Evolutionary conservation across 2,329 filamentous ascomycete species (phyloP), one percentile per base, ranked within the genome.

Genomic region (Aureobasidium subglaciale): DNA sequence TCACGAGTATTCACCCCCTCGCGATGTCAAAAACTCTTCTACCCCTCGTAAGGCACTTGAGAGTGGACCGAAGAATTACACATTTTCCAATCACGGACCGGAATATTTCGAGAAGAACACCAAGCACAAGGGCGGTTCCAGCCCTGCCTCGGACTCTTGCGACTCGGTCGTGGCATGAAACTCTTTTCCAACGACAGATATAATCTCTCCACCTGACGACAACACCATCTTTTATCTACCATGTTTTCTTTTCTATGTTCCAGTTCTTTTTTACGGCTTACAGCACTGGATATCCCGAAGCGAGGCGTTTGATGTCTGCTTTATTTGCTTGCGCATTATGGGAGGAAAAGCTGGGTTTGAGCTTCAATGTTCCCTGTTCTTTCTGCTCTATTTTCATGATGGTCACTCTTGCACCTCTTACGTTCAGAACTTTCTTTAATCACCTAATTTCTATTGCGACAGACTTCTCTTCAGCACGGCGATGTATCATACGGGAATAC

Each of bases 31-130:
- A 41, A 61, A 63, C 20, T 60, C 62, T n/a, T 60, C 63, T 7
- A 65, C 62, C 13, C 65, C 65, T 15, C 61, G 67, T 5, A 67
- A 65, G 57, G 55, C 52, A 5, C 53, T 58, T 9, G 66, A 68
- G 38, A 59, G 56, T 18, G 64, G 60, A 10, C 67, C 70, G 2
- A 77, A 75, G 64, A 74, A 68, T 56, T 78, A 74, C 60, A 73
- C 73, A 15, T 78, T 78, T 56, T 71, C 73, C 42, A 76, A 76
- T 46, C 71, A 74, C 56, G 71, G 71, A 9, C 73, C 74, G 1
- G 67, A 69, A 58, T 71, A 75, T 60, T 77, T 75, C 60, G 65
- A 66, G 57, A 62, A 63, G 35, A 67, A 65, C 59, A 24, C 35
- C 22, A 56, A 56, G 30, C 42, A 52, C 10, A 48, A 53, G 24